phyloP scores from a whole-genome alignment of 805 yeast genomes.

The Ogataea polymorpha region DNA sequence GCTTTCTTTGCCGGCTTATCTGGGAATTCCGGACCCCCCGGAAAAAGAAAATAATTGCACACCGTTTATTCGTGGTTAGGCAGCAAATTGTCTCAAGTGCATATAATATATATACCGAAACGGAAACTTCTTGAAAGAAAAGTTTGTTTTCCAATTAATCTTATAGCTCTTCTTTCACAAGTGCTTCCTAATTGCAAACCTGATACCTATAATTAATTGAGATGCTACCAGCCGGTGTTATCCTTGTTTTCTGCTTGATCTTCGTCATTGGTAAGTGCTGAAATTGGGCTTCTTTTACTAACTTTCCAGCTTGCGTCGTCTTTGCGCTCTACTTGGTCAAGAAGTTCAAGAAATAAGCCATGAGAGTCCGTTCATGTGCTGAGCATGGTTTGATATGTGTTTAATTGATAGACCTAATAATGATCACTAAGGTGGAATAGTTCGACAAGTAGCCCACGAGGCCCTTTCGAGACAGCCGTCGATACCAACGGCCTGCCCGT shows the following conservation, averaged over 20 bases:
- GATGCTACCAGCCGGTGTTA: slow-evolving; percentile 67
- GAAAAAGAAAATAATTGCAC: slow-evolving; percentile 8
- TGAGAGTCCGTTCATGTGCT: slow-evolving; percentile 4
- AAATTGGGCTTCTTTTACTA: slow-evolving; percentile 2
- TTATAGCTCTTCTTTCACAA: slow-evolving; percentile 8
- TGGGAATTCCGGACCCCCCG: slow-evolving; percentile 11
- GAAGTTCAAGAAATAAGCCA: slow-evolving; percentile 33
- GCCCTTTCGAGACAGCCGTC: background rate
- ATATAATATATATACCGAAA: slow-evolving; percentile 13
- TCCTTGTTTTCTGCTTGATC: slow-evolving; percentile 54
- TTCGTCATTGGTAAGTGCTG: slow-evolving; percentile 40
- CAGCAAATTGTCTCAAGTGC: slow-evolving; percentile 8
- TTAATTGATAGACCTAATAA: slow-evolving; percentile 12
- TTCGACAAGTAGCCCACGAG: background rate
- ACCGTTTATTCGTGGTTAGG: slow-evolving; percentile 5
- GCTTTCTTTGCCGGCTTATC: background rate
- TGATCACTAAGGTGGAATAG: slow-evolving; percentile 4
- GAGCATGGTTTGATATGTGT: slow-evolving; percentile 4
- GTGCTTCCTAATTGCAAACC: slow-evolving; percentile 9
- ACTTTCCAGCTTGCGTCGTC: slow-evolving; percentile 27
- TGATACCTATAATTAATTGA: slow-evolving; percentile 16
- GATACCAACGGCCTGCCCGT: too few relatives aligned
- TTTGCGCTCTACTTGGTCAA: slow-evolving; percentile 29
- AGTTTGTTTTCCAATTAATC: slow-evolving; percentile 11
- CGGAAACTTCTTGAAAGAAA: slow-evolving; percentile 7